Percentiles rank a stretch among this genome's conserved stretches.
Conservation (phyloP, 1,284 basidiomycete genomes). For the Kalmanozyma brasiliensis region DNA sequence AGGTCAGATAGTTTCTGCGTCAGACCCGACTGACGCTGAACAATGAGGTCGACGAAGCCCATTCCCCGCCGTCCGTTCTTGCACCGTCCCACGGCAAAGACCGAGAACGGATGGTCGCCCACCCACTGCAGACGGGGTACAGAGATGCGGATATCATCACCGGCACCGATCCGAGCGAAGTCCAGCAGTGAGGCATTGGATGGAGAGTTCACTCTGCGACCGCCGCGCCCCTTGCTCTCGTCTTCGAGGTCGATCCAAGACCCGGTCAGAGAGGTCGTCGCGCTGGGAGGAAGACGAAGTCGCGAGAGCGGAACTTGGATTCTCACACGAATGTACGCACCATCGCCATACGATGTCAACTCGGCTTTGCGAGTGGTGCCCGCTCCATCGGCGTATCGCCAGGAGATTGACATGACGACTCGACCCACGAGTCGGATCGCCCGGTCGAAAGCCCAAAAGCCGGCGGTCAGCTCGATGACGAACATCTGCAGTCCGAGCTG, state of each 20-base stretch:
- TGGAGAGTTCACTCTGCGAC: not conserved
- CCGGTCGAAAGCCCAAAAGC: slow-evolving; percentile 42
- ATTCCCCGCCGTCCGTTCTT: slow-evolving; percentile 2
- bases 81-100: slow-evolving; percentile 25
- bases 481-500: slow-evolving; percentile 26
- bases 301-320: slow-evolving; percentile 29
- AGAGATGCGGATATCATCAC: slow-evolving; percentile 34
- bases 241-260: slow-evolving; percentile 5
- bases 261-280: not conserved
- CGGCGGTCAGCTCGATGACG: slow-evolving; percentile 26
- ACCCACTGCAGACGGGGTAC: slow-evolving; percentile 39
- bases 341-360: slow-evolving; percentile 7
- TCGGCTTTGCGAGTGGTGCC: slow-evolving; percentile 22
- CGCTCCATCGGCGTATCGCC: slow-evolving; percentile 21
- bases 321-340: slow-evolving; percentile 19
- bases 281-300: slow-evolving; percentile 4
- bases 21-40: slow-evolving; percentile 28
- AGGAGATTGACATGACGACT: slow-evolving; percentile 16
- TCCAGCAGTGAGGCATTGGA: not conserved
- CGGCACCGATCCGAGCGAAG: slow-evolving; percentile 21
- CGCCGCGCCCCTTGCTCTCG: not conserved
- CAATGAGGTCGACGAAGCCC: slow-evolving; percentile 30
- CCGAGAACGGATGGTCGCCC: slow-evolving; percentile 47
- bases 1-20: slow-evolving; percentile 23
- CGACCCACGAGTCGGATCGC: slow-evolving; percentile 19